phyloP scores from a whole-genome alignment of 805 yeast genomes.

The Candida vartiovaarae region DNA sequence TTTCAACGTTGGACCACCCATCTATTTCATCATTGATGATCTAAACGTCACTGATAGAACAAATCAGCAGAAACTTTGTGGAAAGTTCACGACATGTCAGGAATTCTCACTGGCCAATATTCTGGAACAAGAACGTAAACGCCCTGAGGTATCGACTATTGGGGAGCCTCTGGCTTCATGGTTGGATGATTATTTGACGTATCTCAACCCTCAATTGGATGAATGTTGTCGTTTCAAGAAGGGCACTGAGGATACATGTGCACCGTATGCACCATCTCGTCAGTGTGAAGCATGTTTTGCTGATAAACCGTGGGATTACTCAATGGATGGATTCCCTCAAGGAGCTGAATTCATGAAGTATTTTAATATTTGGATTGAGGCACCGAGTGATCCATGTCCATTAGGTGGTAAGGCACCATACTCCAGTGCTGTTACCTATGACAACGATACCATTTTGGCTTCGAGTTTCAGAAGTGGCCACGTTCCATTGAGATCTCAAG shows the following conservation, averaged over 20 bases:
- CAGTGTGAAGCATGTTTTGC: conserved; percentile 69
- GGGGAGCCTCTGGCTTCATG: conserved; percentile 84
- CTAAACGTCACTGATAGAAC: conserved; percentile 52
- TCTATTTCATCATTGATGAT: conserved; percentile 73
- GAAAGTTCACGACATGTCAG: conserved; percentile 79
- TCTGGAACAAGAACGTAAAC: conserved; percentile 74
- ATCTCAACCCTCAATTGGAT: conserved; percentile 80
- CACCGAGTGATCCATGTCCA: conserved; percentile 88
- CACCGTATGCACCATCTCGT: conserved; percentile 59
- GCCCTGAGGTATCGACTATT: conserved; percentile 57
- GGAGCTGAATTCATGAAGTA: conserved; percentile 62
- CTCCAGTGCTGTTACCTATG: conserved; percentile 44
- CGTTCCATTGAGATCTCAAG: conserved; percentile 69
- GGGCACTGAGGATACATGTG: conserved; percentile 46
- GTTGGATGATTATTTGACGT: conserved; percentile 85
- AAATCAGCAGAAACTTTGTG: conserved; percentile 74
- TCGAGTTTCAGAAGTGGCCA: conserved; percentile 80
- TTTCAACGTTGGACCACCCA: conserved; percentile 86
- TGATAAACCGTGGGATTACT: conserved; percentile 55
- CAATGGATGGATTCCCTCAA: conserved; percentile 81
- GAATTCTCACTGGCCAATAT: conserved; percentile 73
- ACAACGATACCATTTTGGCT: conserved; percentile 37
- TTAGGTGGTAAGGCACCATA: conserved; percentile 95
- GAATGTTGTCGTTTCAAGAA: conserved; percentile 77
- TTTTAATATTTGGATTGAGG: conserved; percentile 73